Base-by-base conservation (phyloP, 2,329 filamentous ascomycete genomes). In the Cordyceps tenuipes region DNA sequence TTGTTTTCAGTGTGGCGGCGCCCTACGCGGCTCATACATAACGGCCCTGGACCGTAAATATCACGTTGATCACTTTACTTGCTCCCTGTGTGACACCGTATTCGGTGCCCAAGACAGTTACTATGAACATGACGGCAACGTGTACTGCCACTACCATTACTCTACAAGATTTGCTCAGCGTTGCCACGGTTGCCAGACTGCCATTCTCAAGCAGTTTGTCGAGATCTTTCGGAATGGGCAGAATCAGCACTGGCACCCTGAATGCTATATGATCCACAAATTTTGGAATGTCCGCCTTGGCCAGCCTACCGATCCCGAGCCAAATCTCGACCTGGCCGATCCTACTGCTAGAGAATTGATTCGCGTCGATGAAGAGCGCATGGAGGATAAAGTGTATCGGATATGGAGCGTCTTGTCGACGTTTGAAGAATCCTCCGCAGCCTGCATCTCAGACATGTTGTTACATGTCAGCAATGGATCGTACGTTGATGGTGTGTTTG, bases 261-360 rank as follows among this genome's bases (percentile, higher is more conserved):
- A 99, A 75, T 99, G 94, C 74, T 99, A 99, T 75, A 99, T 99
- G 94, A 99, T 99, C 64, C 94, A 99, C 77, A 99, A 99, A 70
- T 99, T 97, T 75, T 99, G 94, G 94, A 99, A 97, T 71, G 94
- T 99, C 62, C 87, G 94, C 56, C 79, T 99, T 43, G 85, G 86
- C 12, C 81, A 85, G 29, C 79, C 82, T 12, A 80, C 81, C 61
- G 70, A 74, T 12, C 69, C 78, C 41, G 75, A 79, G 34, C 64
- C 73, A 21, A 70, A 74, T n/a, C 34, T 65, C 31, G 68, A 80
- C 57, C 70, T 73, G 12, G 76, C 79, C 57, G 80, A 84, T 58
- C 71, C 75, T 51, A 84, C 87, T 63, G 83, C 87, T 63, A 87
- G 91, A 57, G 86, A 90, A 56, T 78, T 81, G 17, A 90, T 99